phyloP scores from a whole-genome alignment of 805 yeast genomes.

The Candida taoyuanica region DNA sequence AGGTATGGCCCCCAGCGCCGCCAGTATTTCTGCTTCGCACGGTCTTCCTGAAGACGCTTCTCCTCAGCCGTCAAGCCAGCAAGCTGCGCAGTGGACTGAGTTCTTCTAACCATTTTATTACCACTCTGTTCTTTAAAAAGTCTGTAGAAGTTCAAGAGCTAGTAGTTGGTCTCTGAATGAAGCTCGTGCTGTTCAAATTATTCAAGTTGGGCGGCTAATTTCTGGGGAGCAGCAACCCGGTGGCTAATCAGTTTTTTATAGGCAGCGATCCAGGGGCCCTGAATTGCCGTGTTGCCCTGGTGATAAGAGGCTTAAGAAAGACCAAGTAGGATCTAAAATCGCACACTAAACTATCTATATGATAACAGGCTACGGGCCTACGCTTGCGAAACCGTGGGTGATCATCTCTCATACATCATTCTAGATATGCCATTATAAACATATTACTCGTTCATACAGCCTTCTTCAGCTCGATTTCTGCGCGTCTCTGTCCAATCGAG shows the following conservation, averaged over 20 bases:
- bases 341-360: too few species aligned
- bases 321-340: too few species aligned
- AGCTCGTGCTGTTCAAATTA: too few species aligned
- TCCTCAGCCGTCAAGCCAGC: slow-evolving; percentile 32
- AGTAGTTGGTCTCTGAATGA: too few species aligned
- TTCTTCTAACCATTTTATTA: slow-evolving; percentile 19
- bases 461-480: slow-evolving; percentile 19
- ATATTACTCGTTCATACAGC: neutral
- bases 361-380: too few species aligned
- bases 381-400: too few species aligned
- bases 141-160: too few species aligned
- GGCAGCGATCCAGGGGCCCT: too few species aligned
- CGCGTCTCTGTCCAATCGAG: slow-evolving; percentile 39
- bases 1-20: slow-evolving; percentile 89
- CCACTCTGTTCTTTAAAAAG: too few species aligned
- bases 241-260: too few species aligned
- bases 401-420: too few species aligned
- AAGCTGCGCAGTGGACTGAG: slow-evolving; percentile 24
- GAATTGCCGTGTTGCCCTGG: neutral
- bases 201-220: slow-evolving; percentile 1
- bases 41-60: slow-evolving; percentile 32
- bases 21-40: slow-evolving; percentile 51
- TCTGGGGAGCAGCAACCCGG: neutral
- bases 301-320: neutral
- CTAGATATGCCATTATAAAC: too few species aligned